These are phyloP conservation scores for Phytophthora crassamura DNA, from an alignment of 352 stramenopile genomes.

Conservation along the genomic window DNA sequence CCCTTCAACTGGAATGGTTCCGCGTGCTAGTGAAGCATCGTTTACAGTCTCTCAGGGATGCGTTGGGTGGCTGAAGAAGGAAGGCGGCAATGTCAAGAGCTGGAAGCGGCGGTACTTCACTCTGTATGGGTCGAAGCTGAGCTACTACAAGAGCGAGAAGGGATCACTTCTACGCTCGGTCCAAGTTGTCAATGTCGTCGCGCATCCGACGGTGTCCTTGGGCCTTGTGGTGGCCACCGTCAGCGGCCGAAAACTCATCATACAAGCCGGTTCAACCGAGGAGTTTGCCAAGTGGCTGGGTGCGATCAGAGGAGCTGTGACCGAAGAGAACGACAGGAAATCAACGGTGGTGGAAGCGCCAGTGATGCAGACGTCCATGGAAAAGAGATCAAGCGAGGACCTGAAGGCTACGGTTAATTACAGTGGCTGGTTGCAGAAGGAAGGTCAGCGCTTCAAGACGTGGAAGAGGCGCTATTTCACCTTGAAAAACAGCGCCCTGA, in stretches of 20 bases:
- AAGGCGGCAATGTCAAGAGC: conserved; percentile 68
- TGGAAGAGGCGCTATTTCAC: conserved; percentile 85
- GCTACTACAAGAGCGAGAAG: conserved; percentile 80
- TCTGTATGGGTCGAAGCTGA: conserved; percentile 69
- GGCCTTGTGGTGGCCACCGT: conserved; percentile 56
- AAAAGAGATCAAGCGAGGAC: conserved; percentile 26
- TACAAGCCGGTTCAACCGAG: conserved; percentile 68
- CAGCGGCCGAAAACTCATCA: conserved; percentile 54
- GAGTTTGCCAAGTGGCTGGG: conserved; percentile 72
- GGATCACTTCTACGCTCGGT: conserved; percentile 59
- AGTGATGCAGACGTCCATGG: conserved; percentile 15
- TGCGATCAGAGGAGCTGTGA: conserved; percentile 44
- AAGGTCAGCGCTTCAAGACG: conserved; percentile 77
- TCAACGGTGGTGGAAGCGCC: conserved; percentile 11
- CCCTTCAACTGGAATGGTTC: conserved; percentile 9
- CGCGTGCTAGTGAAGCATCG: conserved; percentile 28
- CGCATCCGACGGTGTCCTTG: conserved; percentile 43
- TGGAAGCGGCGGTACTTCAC: conserved; percentile 85
- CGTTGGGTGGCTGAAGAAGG: conserved; percentile 75
- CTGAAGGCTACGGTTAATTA: conserved; percentile 32
- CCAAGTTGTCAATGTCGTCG: conserved; percentile 44
- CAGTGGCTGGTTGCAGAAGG: conserved; percentile 82
- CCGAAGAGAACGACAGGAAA: conserved; percentile 13
- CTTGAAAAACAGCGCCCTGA: conserved; percentile 69
- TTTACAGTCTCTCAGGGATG: conserved; percentile 37